phyloP scores from a whole-genome alignment of 2,329 filamentous ascomycete species.

The Acrocalymma vagum region DNA sequence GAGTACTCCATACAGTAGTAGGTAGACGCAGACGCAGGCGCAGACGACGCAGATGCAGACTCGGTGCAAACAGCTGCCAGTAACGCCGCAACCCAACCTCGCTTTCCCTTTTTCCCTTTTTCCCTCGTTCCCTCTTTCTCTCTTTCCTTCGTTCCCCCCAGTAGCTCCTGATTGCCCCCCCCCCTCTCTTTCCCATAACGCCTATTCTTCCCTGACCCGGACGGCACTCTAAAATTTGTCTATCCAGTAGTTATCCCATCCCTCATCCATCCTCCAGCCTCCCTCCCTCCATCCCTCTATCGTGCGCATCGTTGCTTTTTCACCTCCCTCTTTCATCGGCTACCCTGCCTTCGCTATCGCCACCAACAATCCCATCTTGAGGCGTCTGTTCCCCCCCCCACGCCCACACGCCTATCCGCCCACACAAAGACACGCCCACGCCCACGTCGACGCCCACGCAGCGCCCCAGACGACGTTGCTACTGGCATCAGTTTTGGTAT shows the following conservation, averaged over 20 bases:
- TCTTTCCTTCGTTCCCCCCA: neutral
- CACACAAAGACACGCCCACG: too few relatives aligned
- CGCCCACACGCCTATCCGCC: too few relatives aligned
- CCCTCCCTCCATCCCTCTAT: slow-evolving; percentile 21
- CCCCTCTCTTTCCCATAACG: too few relatives aligned
- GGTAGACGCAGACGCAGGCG: too few relatives aligned
- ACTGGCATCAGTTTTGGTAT: too few relatives aligned
- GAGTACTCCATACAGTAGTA: too few relatives aligned
- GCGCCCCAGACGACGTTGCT: too few relatives aligned
- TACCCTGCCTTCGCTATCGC: slow-evolving; percentile 2
- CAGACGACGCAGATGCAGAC: slow-evolving; percentile 2
- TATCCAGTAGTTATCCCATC: neutral
- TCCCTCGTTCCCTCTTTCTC: neutral
- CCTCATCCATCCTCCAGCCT: slow-evolving; percentile 14
- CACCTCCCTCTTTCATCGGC: slow-evolving; percentile 25
- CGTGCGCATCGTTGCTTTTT: slow-evolving; percentile 33
- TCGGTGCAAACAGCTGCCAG: too few relatives aligned
- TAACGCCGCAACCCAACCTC: neutral
- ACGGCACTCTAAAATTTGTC: slow-evolving; percentile 31
- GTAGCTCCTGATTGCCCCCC: neutral
- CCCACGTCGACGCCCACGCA: too few relatives aligned
- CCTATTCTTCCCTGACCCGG: slow-evolving; percentile 9
- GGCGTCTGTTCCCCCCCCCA: neutral
- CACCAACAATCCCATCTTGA: neutral
- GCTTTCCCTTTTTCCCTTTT: neutral